A percentile compares a stretch with the other conserved stretches of the same genome.
Evolutionary conservation across 257 asterid genomes (phyloP).

Genomic region (Plectranthus barbatus): DNA sequence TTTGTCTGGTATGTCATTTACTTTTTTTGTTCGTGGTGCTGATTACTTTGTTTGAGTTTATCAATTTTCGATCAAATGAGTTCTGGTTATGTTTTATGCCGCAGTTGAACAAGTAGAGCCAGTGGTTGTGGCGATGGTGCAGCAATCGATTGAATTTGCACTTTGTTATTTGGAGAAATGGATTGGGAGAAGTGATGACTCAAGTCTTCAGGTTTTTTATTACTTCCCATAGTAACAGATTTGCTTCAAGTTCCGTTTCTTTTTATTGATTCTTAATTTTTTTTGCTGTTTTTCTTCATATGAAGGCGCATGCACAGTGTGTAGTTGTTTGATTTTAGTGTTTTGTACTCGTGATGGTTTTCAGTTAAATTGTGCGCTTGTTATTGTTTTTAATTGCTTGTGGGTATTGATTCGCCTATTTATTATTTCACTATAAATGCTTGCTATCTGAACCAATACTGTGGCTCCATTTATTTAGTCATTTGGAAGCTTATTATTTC

Average conservation of each 20-base stretch:
- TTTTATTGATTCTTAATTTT: not conserved
- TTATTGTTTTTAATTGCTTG: not conserved
- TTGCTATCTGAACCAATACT: not conserved
- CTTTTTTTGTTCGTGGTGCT: conserved; percentile 3
- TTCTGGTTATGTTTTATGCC: conserved; percentile 11
- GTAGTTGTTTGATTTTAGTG: not conserved
- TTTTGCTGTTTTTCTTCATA: not conserved
- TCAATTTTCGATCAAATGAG: conserved; percentile 3
- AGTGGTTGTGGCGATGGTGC: conserved; percentile 63
- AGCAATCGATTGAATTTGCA: conserved; percentile 75
- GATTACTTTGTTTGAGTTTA: not conserved
- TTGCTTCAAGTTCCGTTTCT: not conserved
- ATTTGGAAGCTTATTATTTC: too few relatives aligned
- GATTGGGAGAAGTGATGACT: conserved; percentile 53
- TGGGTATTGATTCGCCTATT: not conserved
- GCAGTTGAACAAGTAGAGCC: conserved; percentile 89
- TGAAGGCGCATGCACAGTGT: not conserved
- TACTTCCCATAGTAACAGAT: not conserved
- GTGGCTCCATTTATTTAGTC: not conserved
- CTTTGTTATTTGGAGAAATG: conserved; percentile 70
- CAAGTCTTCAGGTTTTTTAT: conserved; percentile 58
- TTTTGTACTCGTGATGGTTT: not conserved
- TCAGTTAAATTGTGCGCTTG: not conserved
- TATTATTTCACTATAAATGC: not conserved
- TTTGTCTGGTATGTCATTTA: conserved; percentile 36